Conservation (phyloP, 176 grass and related monocot genomes). For the Typha latifolia region DNA sequence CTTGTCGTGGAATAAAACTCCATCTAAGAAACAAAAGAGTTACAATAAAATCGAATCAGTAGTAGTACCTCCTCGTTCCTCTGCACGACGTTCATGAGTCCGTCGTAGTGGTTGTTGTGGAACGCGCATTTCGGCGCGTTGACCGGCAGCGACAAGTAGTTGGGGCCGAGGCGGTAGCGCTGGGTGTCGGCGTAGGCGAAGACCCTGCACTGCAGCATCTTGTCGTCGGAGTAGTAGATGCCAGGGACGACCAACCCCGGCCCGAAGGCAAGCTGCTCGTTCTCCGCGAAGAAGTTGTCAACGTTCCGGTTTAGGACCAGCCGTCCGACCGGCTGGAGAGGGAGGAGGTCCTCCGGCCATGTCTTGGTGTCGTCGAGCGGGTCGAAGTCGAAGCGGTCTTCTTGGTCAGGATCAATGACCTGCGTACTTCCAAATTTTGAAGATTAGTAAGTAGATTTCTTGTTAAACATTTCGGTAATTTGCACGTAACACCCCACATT, state of each 20-base stretch:
- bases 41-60: too few species aligned
- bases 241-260: constrained; percentile 69
- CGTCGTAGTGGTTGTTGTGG: constrained; percentile 79
- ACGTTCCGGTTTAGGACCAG: constrained; percentile 81
- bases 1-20: background rate
- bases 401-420: constrained; percentile 65
- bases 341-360: constrained; percentile 69
- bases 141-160: constrained; percentile 89
- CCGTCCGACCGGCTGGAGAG: constrained; percentile 48
- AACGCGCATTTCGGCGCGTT: constrained; percentile 65
- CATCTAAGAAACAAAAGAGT: background rate
- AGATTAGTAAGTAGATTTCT: too few species aligned
- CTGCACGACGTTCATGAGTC: constrained; percentile 79
- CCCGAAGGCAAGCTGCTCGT: constrained; percentile 87
- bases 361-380: constrained; percentile 96
- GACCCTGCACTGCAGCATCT: constrained; percentile 91
- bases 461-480: too few species aligned
- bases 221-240: constrained; percentile 97
- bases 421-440: background rate
- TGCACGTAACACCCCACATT: too few species aligned
- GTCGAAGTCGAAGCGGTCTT: constrained; percentile 70
- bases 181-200: constrained; percentile 95
- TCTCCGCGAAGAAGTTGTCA: constrained; percentile 95
- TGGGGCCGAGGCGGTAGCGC: constrained; percentile 59
- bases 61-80: constrained; percentile 55